phyloP scores from a whole-genome alignment of 192 early-diverging fungal species.

The Gaertneriomyces sp. region DNA sequence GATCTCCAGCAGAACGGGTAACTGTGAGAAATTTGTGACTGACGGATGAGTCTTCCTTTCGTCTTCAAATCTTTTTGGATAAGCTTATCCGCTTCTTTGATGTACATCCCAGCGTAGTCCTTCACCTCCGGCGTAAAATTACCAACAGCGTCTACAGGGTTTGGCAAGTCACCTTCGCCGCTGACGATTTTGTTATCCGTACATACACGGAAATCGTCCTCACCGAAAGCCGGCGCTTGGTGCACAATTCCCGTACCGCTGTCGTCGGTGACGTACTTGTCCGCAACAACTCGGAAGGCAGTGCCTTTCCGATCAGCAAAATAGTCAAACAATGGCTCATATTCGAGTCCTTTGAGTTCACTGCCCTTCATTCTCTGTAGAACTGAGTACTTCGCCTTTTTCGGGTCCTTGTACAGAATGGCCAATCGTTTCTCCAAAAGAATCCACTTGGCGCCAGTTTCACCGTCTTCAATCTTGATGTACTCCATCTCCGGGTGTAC shows the following conservation, averaged over 20 bases:
- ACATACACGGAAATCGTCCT: slow-evolving; percentile 98
- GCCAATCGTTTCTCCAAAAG: slow-evolving; percentile 80
- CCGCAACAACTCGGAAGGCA: slow-evolving; percentile 82
- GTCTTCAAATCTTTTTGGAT: slow-evolving; percentile 90
- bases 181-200: slow-evolving; percentile 74
- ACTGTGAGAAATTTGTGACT: slow-evolving; percentile 84
- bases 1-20: slow-evolving; percentile 99
- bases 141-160: slow-evolving; percentile 86
- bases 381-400: slow-evolving; percentile 91
- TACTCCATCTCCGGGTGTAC: slow-evolving; percentile 93
- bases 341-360: slow-evolving; percentile 81
- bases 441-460: slow-evolving; percentile 80
- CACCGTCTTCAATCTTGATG: slow-evolving; percentile 86
- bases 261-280: slow-evolving; percentile 88
- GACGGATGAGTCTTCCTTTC: slow-evolving; percentile 78
- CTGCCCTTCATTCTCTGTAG: slow-evolving; percentile 72
- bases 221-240: slow-evolving; percentile 95
- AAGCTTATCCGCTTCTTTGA: slow-evolving; percentile 97
- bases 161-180: slow-evolving; percentile 80
- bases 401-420: slow-evolving; percentile 87
- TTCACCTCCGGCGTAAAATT: slow-evolving; percentile 70
- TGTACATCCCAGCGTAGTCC: slow-evolving; percentile 77
- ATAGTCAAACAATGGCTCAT: slow-evolving; percentile 90
- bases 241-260: slow-evolving; percentile 98
- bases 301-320: slow-evolving; percentile 57